Percentiles rank a stretch among this genome's conserved stretches.
These are phyloP conservation scores for Schoenoplectus triqueter DNA, from an alignment of 202 grass and related monocot genomes.

Conservation along the genomic window DNA sequence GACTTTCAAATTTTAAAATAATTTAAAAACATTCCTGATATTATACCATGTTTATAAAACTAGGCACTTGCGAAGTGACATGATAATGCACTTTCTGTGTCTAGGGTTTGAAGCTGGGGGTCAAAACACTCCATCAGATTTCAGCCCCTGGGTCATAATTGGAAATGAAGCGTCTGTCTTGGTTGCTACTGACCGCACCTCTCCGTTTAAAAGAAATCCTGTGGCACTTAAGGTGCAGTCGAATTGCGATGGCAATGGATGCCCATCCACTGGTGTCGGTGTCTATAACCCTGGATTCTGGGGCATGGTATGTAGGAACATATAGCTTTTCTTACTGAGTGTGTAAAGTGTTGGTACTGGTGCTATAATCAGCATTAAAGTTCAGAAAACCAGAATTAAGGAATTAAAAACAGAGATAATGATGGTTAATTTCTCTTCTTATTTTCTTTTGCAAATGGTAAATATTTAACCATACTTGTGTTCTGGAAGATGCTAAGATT, in stretches of 20 bases:
- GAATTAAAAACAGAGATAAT: neutral
- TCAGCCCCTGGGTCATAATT: conserved; percentile 82
- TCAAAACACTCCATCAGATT: conserved; percentile 91
- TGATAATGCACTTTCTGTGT: neutral
- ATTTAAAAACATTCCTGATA: neutral
- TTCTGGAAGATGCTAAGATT: neutral
- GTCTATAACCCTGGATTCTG: conserved; percentile 94
- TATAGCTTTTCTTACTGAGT: neutral
- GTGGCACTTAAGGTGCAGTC: conserved; percentile 81
- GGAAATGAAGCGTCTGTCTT: conserved; percentile 69
- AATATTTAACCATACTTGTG: too few species aligned
- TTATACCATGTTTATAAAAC: conserved; percentile 11
- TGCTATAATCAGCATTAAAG: neutral
- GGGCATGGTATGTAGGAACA: conserved; percentile 68
- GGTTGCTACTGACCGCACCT: conserved; percentile 63
- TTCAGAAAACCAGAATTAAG: conserved; percentile 17
- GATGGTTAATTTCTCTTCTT: neutral
- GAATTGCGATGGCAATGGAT: conserved; percentile 67
- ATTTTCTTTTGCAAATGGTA: neutral
- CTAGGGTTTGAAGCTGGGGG: conserved; percentile 92
- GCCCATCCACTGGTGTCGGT: conserved; percentile 76
- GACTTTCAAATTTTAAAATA: neutral
- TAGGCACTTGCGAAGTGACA: conserved; percentile 11
- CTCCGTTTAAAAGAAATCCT: conserved; percentile 64
- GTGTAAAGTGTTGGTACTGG: neutral